These are phyloP conservation scores for Curvularia sp. DNA, from an alignment of 2,329 filamentous ascomycete genomes.

Conservation along the genomic window DNA sequence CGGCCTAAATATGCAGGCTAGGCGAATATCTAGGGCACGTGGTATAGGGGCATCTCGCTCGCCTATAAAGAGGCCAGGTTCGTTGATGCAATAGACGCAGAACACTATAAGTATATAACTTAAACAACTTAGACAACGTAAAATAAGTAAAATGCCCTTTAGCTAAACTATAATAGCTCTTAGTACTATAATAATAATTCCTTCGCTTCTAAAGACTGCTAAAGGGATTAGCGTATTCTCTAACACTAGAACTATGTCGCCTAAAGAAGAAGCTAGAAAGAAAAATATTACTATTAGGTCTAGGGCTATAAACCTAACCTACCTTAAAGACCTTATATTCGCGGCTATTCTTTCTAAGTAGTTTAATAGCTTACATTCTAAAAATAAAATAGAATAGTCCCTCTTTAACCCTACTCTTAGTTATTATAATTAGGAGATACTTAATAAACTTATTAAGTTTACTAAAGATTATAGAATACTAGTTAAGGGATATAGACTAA, in stretches of 20 bases:
- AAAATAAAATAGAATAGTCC: constrained; percentile 15
- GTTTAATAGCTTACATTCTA: constrained; percentile 14
- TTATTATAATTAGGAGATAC: constrained; percentile 9
- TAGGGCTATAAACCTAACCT: constrained; percentile 8
- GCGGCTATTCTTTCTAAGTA: constrained; percentile 11
- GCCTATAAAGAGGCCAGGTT: not conserved
- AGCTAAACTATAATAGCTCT: not conserved
- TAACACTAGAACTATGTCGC: constrained; percentile 7
- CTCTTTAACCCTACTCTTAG: constrained; percentile 6
- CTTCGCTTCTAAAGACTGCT: not conserved
- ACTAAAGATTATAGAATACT: constrained; percentile 11
- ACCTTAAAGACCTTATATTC: constrained; percentile 14
- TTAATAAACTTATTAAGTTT: constrained; percentile 8
- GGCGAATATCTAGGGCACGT: too few species aligned
- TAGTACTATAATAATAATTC: not conserved
- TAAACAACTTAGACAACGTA: not conserved
- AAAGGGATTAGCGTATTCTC: not conserved
- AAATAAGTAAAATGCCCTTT: not conserved
- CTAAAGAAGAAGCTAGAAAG: constrained; percentile 4
- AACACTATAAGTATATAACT: not conserved
- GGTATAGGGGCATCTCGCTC: not conserved
- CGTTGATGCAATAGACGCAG: not conserved
- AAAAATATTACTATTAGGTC: constrained; percentile 10
- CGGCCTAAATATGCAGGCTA: too few species aligned
- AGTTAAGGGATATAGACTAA: constrained; percentile 16